Evolutionary conservation across 164 flowering plant species (phyloP), one percentile per base, ranked within the genome.

Genomic region (grape (Vitis vinifera)): DNA sequence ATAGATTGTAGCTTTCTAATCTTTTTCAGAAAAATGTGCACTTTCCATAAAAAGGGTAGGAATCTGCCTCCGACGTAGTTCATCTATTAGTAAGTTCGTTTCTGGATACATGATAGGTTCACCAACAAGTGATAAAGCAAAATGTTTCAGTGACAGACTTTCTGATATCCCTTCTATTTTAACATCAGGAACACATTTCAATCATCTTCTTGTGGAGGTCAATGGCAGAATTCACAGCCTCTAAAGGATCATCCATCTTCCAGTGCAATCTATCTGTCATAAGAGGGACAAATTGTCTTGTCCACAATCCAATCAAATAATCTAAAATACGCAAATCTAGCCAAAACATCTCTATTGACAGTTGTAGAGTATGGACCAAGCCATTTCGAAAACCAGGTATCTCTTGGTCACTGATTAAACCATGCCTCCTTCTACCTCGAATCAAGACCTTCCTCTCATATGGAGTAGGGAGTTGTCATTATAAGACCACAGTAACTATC

Each of bases 181-280:
- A 44, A 96, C 99, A 95, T 94, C 99, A 71, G 99, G 98, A 63
- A 96, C 98, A 69, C 98, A 97, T 84, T 92, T 94, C 99, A 96
- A 96, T 93, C 99, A 93, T 96, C 80, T 87, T 93, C 51, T 80
- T 80, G 73, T 96, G 99, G 47, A 83, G 86, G 9, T 96, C 97
- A 57, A 96, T 84, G 50, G 99, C 98, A 63, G 91, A 69, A 65
- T 90, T 79, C 31, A 96, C 98, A 74, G 93, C 93, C 70, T 77
- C 93, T 67, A 90, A 49, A 51, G 98, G 98, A 77, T 88, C 95
- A 79, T 96, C 98, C 93, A 96, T 93, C 85, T 91, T 90, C 99
- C 99, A 96, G 74, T 72, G 84, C 99, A 98, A 96, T 76, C 91
- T 93, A 19, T 19, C 23, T 19, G 23, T 19, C 23, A 19, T 19